Conservation (phyloP, 164 flowering plant species). For the Berberis thunbergii region DNA sequence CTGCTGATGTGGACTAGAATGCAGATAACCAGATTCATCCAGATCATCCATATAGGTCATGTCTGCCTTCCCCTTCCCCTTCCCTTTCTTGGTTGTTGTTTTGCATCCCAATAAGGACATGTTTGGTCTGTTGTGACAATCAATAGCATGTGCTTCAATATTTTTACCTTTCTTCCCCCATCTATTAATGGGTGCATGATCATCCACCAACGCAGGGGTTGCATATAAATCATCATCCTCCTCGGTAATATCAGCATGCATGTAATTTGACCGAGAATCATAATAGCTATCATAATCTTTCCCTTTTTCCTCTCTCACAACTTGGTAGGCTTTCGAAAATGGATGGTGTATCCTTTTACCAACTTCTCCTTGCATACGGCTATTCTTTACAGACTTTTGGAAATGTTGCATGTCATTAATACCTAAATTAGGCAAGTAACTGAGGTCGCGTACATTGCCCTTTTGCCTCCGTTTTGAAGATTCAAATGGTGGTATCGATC, state of each 20-base stretch:
- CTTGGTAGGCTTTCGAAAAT: conserved; percentile 20
- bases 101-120: too few relatives aligned
- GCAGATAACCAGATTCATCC: conserved; percentile 28
- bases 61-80: conserved; percentile 49
- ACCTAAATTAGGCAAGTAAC: conserved; percentile 17
- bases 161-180: conserved; percentile 38
- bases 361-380: conserved; percentile 29
- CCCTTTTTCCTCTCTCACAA: conserved; percentile 42
- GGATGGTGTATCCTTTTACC: conserved; percentile 27
- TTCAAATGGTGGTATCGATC: conserved; percentile 15
- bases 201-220: conserved; percentile 22
- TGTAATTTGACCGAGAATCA: conserved; percentile 18
- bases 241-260: conserved; percentile 12
- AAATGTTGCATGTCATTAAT: conserved; percentile 22
- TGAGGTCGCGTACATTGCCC: conserved; percentile 30
- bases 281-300: conserved; percentile 20
- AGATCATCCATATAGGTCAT: conserved; percentile 20
- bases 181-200: conserved; percentile 28
- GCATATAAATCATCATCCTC: conserved; percentile 35
- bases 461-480: conserved; percentile 26
- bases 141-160: conserved; percentile 20
- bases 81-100: conserved; percentile 24
- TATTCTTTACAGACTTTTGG: conserved; percentile 33
- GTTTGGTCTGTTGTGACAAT: too few relatives aligned
- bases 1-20: conserved; percentile 23